A percentile compares a stretch with the other conserved stretches of the same genome.
phyloP scores from a whole-genome alignment of 768 basidiomycete genomes.

The Cubamyces sp. region DNA sequence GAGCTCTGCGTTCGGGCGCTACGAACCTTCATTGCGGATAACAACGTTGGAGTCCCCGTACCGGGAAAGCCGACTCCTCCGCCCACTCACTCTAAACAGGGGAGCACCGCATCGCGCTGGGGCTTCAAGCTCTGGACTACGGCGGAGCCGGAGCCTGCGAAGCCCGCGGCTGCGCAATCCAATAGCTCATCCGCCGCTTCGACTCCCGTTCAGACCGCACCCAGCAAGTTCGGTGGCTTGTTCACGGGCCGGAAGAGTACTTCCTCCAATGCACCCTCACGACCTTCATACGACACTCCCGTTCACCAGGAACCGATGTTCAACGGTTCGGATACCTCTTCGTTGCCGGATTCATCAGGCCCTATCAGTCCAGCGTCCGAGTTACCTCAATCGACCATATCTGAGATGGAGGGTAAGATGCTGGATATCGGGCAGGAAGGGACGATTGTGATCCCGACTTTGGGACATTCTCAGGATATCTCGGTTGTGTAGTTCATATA shows the following conservation, averaged over 20 bases:
- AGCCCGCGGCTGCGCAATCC: conserved; percentile 15
- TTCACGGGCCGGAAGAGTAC: conserved; percentile 62
- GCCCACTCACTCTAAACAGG: conserved; percentile 24
- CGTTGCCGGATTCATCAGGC: conserved; percentile 49
- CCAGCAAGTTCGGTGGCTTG: conserved; percentile 72
- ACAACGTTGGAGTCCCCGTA: conserved; percentile 56
- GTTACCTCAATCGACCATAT: conserved; percentile 24
- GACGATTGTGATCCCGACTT: neutral
- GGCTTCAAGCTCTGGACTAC: conserved; percentile 70
- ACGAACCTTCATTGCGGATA: conserved; percentile 79
- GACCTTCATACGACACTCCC: conserved; percentile 27
- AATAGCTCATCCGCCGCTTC: conserved; percentile 31
- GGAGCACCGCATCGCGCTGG: conserved; percentile 50
- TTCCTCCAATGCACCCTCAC: conserved; percentile 48
- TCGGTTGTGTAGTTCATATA: neutral
- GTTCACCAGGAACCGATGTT: conserved; percentile 44
- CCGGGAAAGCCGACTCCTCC: conserved; percentile 25
- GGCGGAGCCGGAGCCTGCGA: conserved; percentile 27
- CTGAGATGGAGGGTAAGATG: neutral
- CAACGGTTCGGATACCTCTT: conserved; percentile 62
- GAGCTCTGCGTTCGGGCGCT: conserved; percentile 84
- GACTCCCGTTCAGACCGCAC: conserved; percentile 37
- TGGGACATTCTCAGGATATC: conserved; percentile 5
- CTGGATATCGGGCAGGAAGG: neutral
- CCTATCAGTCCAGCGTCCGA: conserved; percentile 56